These are phyloP conservation scores for Podila clonocystis DNA, from an alignment of 192 early-diverging fungal species.

Conservation along the genomic window DNA sequence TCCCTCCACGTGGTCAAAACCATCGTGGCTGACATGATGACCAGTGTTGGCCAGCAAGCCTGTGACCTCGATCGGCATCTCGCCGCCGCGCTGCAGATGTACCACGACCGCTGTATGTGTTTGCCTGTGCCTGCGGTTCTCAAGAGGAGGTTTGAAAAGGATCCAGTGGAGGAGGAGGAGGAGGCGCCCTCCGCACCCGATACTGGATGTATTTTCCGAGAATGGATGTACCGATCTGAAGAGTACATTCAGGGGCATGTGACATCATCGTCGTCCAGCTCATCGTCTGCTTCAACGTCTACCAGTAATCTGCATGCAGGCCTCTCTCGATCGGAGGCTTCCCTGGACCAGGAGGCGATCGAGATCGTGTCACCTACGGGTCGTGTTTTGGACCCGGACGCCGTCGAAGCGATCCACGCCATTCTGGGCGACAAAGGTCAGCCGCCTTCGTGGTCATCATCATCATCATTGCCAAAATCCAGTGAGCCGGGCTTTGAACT, in stretches of 20 bases:
- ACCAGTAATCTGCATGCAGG: not conserved
- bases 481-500: not conserved
- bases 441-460: not conserved
- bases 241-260: conserved; percentile 9
- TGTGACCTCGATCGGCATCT: conserved; percentile 28
- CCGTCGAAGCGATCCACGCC: not conserved
- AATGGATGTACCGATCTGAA: conserved; percentile 38
- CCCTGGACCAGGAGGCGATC: not conserved
- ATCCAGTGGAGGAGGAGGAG: not conserved
- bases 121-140: conserved; percentile 2
- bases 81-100: conserved; percentile 27
- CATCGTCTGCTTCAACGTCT: not conserved
- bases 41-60: conserved; percentile 13
- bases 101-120: conserved; percentile 36
- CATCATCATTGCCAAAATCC: not conserved
- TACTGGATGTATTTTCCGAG: not conserved
- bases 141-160: not conserved
- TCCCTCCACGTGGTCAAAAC: conserved; percentile 29
- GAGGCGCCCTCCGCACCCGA: not conserved
- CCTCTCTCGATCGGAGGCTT: not conserved
- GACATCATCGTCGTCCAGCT: not conserved
- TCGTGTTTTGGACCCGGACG: not conserved
- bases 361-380: not conserved
- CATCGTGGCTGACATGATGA: conserved; percentile 29
- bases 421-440: not conserved